Base-by-base conservation (phyloP, 495 filamentous ascomycete species). In the Hypoxylon perforatum region DNA sequence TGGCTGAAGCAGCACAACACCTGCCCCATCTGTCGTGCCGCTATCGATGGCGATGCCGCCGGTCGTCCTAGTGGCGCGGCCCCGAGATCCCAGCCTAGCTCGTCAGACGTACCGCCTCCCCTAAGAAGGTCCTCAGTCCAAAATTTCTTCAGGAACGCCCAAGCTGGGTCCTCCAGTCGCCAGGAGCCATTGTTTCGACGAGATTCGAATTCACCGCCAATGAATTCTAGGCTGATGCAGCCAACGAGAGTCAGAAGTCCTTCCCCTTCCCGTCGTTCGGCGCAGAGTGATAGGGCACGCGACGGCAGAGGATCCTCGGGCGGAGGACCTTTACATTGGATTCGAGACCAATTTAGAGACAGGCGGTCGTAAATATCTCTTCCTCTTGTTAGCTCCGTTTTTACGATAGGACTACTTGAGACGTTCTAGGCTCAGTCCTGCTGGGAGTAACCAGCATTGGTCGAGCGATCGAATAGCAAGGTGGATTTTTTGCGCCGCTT, bases 1-100 rank as follows among this genome's bases (percentile, higher is more conserved):
- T 97, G 93, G 93, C 76, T 97, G 28, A 86, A 84, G 69, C 90
- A 95, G 73, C 92, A 96, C 72, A 91, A 96, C 63, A 96, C 93
- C 1, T 97, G 93, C 71, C 93, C 93, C 3, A 91, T 95, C 57
- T 97, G 93, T 73, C 84, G 93, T 36, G 85, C 88, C 67, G 82
- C 91, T 33, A 94, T 97, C 62, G 86, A 87, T 65, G 67, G 69
- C 19, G 66, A 65, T 8, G 49, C 66, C 38, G 67, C 67, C 44
- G 61, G 61, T 45, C 69, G 63, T 41, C 57, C 65, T 6, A 63
- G 46, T 19, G 60, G 18, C 30, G 57, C 60, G 23, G 56, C 23
- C 22, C 54, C 53, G 44, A 52, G 50, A 47, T 57, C 56, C 53
- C 62, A 67, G 30, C 41, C 30, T 18, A 36, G 47, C 8, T 38